These are phyloP conservation scores for Discostella pseudostelligera DNA, from an alignment of 108 stramenopile genomes.

Conservation along the genomic window DNA sequence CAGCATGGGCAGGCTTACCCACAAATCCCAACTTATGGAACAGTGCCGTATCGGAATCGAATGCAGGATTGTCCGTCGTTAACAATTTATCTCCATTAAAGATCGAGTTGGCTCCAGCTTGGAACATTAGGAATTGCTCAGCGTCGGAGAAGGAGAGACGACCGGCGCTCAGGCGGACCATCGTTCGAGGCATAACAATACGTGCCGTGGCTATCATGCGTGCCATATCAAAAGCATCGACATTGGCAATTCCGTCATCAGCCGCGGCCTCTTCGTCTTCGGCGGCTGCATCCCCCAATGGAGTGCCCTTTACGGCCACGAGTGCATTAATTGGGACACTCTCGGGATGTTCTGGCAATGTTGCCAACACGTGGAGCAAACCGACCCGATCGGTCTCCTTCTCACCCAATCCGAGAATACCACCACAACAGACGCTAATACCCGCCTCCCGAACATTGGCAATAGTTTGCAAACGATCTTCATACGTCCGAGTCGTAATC, in stretches of 20 bases:
- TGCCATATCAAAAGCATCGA: slow-evolving; percentile 96
- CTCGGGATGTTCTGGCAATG: slow-evolving; percentile 94
- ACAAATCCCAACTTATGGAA: slow-evolving; percentile 90
- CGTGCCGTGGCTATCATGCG: slow-evolving; percentile 98
- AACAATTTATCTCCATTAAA: slow-evolving; percentile 97
- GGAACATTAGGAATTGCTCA: slow-evolving; percentile 97
- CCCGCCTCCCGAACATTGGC: slow-evolving; percentile 96
- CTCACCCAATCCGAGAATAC: slow-evolving; percentile 96
- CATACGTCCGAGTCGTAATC: slow-evolving; percentile 90
- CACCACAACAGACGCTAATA: slow-evolving; percentile 96
- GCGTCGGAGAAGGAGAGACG: slow-evolving; percentile 92
- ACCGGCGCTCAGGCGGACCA: slow-evolving; percentile 96
- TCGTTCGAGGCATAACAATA: slow-evolving; percentile 95
- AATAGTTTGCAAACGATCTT: slow-evolving; percentile 95
- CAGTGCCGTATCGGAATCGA: slow-evolving; percentile 84
- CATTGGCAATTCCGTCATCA: slow-evolving; percentile 64
- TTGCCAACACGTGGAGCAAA: slow-evolving; percentile 92
- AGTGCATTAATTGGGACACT: slow-evolving; percentile 97
- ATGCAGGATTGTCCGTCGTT: slow-evolving; percentile 93
- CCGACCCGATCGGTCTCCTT: slow-evolving; percentile 91
- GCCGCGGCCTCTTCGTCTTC: slow-evolving; percentile 32
- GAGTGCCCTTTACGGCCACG: slow-evolving; percentile 89
- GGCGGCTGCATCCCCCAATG: slow-evolving; percentile 74
- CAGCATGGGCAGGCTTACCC: slow-evolving; percentile 90
- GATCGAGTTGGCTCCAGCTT: slow-evolving; percentile 97